Conservation (phyloP, 2,329 filamentous ascomycete species). For the Diaporthe sp. region DNA sequence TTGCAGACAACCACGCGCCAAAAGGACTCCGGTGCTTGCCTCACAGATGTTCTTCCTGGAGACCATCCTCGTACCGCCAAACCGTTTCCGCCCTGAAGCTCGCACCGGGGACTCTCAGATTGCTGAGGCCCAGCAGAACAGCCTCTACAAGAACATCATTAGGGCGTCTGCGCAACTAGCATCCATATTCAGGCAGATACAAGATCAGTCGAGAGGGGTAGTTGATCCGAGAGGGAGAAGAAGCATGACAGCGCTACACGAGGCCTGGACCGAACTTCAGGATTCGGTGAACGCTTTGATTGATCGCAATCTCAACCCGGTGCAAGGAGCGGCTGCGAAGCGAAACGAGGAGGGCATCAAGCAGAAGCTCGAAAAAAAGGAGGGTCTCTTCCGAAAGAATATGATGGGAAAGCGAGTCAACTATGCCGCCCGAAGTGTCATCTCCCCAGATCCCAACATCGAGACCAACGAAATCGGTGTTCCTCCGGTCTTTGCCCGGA, state of each 20-base stretch:
- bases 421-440: constrained; percentile 96
- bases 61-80: constrained; percentile 89
- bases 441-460: constrained; percentile 97
- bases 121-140: constrained; percentile 90
- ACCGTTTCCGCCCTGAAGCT: constrained; percentile 90
- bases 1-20: constrained; percentile 76
- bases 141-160: constrained; percentile 87
- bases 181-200: constrained; percentile 66
- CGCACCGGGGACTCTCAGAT: constrained; percentile 85
- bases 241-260: constrained; percentile 73
- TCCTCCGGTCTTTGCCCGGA: constrained; percentile 96
- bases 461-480: constrained; percentile 99
- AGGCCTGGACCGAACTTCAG: constrained; percentile 86
- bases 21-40: constrained; percentile 69
- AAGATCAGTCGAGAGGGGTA: constrained; percentile 46
- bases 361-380: constrained; percentile 98
- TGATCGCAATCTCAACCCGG: constrained; percentile 88
- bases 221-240: constrained; percentile 48
- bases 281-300: constrained; percentile 94
- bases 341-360: constrained; percentile 95
- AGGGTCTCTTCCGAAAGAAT: constrained; percentile 97
- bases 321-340: constrained; percentile 82
- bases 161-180: constrained; percentile 80
- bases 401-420: constrained; percentile 99
- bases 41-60: constrained; percentile 96